Percentiles rank a stretch among this genome's conserved stretches.
These are phyloP conservation scores for Pseudozyma sp. DNA, from an alignment of 1,284 basidiomycete genomes.

Conservation along the genomic window DNA sequence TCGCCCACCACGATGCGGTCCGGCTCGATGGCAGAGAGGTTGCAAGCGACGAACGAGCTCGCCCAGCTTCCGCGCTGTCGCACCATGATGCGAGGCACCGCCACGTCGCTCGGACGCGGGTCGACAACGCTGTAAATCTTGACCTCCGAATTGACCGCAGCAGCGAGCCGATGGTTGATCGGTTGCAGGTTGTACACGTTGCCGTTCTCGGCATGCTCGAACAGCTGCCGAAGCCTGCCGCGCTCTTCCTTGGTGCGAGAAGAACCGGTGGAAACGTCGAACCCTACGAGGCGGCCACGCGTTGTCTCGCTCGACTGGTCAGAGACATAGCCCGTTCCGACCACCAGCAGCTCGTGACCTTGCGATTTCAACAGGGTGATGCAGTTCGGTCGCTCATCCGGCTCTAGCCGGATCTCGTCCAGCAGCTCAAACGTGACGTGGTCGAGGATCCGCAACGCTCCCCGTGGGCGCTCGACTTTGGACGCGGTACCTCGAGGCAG, in stretches of 20 bases:
- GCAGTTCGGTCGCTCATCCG: constrained; percentile 61
- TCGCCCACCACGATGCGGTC: constrained; percentile 63
- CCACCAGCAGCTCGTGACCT: constrained; percentile 40
- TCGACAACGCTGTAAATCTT: constrained; percentile 37
- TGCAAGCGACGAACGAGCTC: constrained; percentile 62
- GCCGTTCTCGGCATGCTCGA: constrained; percentile 51
- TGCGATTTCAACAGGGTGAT: constrained; percentile 31
- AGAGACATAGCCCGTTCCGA: constrained; percentile 57
- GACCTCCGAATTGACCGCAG: constrained; percentile 64
- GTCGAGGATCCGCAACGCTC: constrained; percentile 34
- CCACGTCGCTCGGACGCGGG: constrained; percentile 12
- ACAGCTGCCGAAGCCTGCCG: constrained; percentile 29
- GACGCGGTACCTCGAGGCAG: constrained; percentile 41
- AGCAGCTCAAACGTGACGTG: constrained; percentile 21
- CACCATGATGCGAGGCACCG: constrained; percentile 25
- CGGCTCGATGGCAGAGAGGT: constrained; percentile 38
- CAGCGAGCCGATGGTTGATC: constrained; percentile 42
- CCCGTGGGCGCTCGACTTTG: constrained; percentile 13
- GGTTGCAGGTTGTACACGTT: constrained; percentile 59
- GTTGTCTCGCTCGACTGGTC: constrained; percentile 44
- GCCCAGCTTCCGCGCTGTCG: constrained; percentile 56
- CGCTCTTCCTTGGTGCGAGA: constrained; percentile 34
- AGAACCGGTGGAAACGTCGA: constrained; percentile 28
- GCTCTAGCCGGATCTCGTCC: constrained; percentile 43
- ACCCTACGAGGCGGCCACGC: constrained; percentile 52